A percentile compares a stretch with the other conserved stretches of the same genome.
These are phyloP conservation scores for Fusarium sulawesiense DNA, from an alignment of 2,329 filamentous ascomycete species.

Conservation along the genomic window DNA sequence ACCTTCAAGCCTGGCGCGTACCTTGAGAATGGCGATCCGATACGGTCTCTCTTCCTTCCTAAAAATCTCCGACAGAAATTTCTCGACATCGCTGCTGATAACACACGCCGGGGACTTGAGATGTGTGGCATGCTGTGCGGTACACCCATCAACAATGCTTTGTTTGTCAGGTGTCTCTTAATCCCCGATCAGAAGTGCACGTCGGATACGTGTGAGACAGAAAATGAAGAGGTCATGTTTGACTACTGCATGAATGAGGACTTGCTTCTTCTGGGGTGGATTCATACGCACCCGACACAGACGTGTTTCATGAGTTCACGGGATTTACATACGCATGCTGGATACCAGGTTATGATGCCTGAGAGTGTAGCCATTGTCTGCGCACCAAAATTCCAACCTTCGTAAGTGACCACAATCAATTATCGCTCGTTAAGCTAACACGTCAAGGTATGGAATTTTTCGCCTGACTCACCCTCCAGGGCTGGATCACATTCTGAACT, in stretches of 20 bases:
- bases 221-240: slow-evolving; percentile 85
- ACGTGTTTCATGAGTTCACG: slow-evolving; percentile 98
- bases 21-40: slow-evolving; percentile 86
- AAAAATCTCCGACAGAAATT: slow-evolving; percentile 79
- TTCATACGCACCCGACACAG: slow-evolving; percentile 96
- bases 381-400: slow-evolving; percentile 81
- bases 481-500: slow-evolving; percentile 83
- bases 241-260: slow-evolving; percentile 90
- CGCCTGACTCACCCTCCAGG: slow-evolving; percentile 93
- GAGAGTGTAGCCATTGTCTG: slow-evolving; percentile 98
- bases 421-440: not conserved
- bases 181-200: slow-evolving; percentile 93
- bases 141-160: slow-evolving; percentile 88
- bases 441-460: slow-evolving; percentile 86
- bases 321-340: slow-evolving; percentile 92
- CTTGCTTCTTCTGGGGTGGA: slow-evolving; percentile 92
- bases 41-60: slow-evolving; percentile 90
- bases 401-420: slow-evolving; percentile 62
- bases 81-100: slow-evolving; percentile 76
- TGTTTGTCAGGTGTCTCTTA: slow-evolving; percentile 89
- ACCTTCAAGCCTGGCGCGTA: slow-evolving; percentile 81
- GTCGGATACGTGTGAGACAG: slow-evolving; percentile 93
- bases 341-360: slow-evolving; percentile 95
- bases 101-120: slow-evolving; percentile 86
- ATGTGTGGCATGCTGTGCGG: slow-evolving; percentile 96